Evolutionary conservation across 345 rosid species (phyloP), one percentile per base, ranked within the genome.

Genomic region (Salix arbutifolia): DNA sequence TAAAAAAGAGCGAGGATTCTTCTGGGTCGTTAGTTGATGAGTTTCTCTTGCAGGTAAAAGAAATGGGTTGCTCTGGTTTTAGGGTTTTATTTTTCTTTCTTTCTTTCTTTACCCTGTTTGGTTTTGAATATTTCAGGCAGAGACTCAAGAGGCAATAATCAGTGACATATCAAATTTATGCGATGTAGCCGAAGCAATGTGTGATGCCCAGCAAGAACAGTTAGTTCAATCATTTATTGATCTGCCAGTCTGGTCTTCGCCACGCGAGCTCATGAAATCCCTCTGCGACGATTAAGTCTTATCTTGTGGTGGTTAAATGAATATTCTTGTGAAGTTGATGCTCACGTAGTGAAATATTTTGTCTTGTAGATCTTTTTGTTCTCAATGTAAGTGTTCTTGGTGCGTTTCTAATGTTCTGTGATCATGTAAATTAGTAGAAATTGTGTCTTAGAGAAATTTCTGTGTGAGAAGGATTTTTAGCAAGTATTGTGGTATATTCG

Each of bases 221-320:
- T 66, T 77, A 17, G 88, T 78, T 28, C 84, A 89, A 53, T 73
- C 84, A 1, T 83, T 85, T 37, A 73, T 89, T 8, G 84, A 89
- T 81, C 91, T 91, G 78, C 87, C 86, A 1, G 74, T 95, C n/a
- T 95, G 98, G 99, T 83, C 85, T 60, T 90, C 97, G 3, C 96
- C 97, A 0, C 81, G 40, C 7, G 87, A 85, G 71, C 88, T 95
- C 23, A 86, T 93, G 96, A 84, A 85, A n/a, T 84, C 91, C 0
- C 91, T 95, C 58, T 89, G 83, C 10, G 79, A 80, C 8, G 79
- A 71, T 48, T 74, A 67, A 58, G 46, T 77, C 69, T 48, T 42
- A 14, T 13, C 25, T 72, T 69, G 61, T 6, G 8, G 23, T 74
- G 19, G 78, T 67, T 67, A 40, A 18, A 44, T 26, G 28, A 18